Evolutionary conservation across 208 protist genomes (phyloP), one percentile per base, ranked within the genome.

Genomic region (Angomonas ambiguus): DNA sequence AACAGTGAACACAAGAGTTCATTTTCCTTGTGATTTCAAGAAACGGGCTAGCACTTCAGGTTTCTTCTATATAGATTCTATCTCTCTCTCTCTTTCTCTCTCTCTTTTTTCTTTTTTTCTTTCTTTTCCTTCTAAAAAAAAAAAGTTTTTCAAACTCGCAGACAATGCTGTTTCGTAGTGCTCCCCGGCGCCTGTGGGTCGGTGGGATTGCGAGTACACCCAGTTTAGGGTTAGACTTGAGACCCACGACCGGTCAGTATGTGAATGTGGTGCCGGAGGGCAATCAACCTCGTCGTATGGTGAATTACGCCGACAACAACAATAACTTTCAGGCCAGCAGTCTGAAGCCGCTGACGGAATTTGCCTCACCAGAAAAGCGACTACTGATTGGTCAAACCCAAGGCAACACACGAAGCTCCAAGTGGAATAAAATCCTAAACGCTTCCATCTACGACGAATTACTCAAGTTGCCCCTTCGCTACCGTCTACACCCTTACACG

Each of bases 401-500:
- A 18, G 63, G 68, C 20, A 74, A 79, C 59, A 76, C 66, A 1
- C 13, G 18, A 22, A 71, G 76, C 8, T 42, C 71, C 4, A 85
- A 82, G 41, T 93, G 81, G 80, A 82, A 80, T 20, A 74, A 80
- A 1, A 65, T 45, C 2, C 81, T 95, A 0, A 82, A 85, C 2
- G 72, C 80, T 5, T 86, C 92, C 31, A 76, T 95, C 48, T 95
- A 95, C 76, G 90, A 93, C 48, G 90, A 95, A 61, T 69, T 95
- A 42, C 62, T 93, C 58, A 95, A 95, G 70, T 69, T 95, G 18
- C 90, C 90, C 8, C 62, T 95, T 42, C 84, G 90, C 8, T 95
- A 76, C 65, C 74, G 76, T 38, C 74, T 95, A 49, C 90, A 95
- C 55, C 75, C 81, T 68, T 95, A 93, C 62, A 60, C 58, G 13